Percentiles rank a stretch among this genome's conserved stretches.
These are phyloP conservation scores for Fusarium irregulare DNA, from an alignment of 2,329 filamentous ascomycete genomes.

Conservation along the genomic window DNA sequence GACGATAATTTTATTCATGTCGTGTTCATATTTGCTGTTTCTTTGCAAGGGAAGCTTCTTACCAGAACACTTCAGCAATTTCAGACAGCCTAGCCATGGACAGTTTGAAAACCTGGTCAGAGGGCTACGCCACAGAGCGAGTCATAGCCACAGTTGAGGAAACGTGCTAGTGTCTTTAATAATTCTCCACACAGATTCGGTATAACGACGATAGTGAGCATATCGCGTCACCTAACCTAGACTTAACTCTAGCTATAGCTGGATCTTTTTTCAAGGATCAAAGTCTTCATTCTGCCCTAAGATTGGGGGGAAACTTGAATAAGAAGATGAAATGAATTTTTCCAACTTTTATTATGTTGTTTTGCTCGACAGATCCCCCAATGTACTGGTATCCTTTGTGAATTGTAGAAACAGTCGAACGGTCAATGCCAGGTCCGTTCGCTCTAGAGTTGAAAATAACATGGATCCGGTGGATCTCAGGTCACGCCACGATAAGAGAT, in stretches of 20 bases:
- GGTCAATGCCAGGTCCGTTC: no score
- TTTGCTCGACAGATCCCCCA: no score
- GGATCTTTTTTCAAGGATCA: background rate
- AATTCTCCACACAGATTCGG: background rate
- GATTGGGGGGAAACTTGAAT: fast-evolving
- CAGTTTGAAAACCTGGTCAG: no score
- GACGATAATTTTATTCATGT: background rate
- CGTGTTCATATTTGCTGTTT: background rate
- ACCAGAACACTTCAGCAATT: background rate
- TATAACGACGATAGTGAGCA: background rate
- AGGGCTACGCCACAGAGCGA: no score
- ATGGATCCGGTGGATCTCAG: background rate
- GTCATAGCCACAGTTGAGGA: background rate
- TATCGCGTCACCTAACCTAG: background rate
- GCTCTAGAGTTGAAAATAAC: no score
- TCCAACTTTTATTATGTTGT: no score
- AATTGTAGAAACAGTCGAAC: no score
- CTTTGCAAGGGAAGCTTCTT: background rate
- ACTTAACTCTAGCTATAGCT: background rate
- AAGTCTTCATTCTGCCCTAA: background rate
- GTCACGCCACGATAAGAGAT: background rate
- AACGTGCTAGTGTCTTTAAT: background rate
- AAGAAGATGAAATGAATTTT: background rate
- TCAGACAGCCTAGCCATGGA: no score
- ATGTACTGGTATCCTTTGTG: fast-evolving